Evolutionary conservation across 108 stramenopile genomes (phyloP), one percentile per base, ranked within the genome.

Genomic region (Cyclotella atomus): DNA sequence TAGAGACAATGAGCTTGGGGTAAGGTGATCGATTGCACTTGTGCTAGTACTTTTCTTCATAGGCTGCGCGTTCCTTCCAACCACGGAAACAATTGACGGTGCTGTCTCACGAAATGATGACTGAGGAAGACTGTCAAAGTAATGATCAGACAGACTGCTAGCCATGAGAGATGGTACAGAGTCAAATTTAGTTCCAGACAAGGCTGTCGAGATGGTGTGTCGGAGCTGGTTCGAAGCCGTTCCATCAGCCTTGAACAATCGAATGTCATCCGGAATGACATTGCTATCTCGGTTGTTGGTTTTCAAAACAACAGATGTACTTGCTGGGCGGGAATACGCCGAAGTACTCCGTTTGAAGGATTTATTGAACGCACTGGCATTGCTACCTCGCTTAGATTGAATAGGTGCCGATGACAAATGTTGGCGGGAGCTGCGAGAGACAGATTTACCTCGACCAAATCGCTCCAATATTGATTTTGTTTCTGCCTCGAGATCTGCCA

Each of bases 141-240:
- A 72, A 32, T 30, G 47, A 25, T 12, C 33, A 12, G 64, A 65
- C 71, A 20, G 33, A 61, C 8, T 54, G 34, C 17, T 50, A 55
- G 17, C 84, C 84, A 12, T 87, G 78, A 90, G 78, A 19, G 89
- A 74, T 28, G 86, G 82, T 10, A 89, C 88, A 1, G 83, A 85
- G 70, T 90, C 89, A 62, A 85, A 90, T 65, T 79, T 41, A 20
- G 86, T 77, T 2, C 68, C 50, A 30, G 52, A 45, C 8, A 90
- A 82, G 17, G 86, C 83, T 8, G 82, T 44, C 28, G 65, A 28
- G 23, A 88, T 81, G 25, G 80, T 82, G 33, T 77, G 68, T 6
- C 88, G 81, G 21, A 90, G 86, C 23, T 50, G 71, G 29, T 78
- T 52, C 44, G 82, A 84, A 12, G 77, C 77, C 19, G 84, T 34